Base-by-base conservation (phyloP, 129 eudicot species). In the Chrysanthemum lavandulifolium region DNA sequence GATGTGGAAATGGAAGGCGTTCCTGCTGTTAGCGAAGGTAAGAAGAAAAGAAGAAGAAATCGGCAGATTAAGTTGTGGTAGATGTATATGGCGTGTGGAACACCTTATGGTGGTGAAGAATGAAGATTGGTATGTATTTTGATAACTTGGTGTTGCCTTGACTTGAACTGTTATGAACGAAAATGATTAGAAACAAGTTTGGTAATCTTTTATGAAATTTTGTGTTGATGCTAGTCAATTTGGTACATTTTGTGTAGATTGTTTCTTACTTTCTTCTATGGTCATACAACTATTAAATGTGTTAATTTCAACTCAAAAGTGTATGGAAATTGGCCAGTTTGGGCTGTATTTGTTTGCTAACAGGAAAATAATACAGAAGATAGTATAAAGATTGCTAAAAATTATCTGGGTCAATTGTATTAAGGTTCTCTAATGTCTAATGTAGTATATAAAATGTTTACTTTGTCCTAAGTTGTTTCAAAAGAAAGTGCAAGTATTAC, bases 1-100 rank as follows among this genome's bases (percentile, higher is more conserved):
- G 88, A 82, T 43, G 86, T 79, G 9, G 82, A 58, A 47, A 65
- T 11, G 18, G 90, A 78, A 33, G 86, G 72, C 10, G 67, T 48
- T 54, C 48, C 81, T 3, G 80, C 65, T 58, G 81, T 72, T 3
- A 81, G 80, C 52, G 91, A 82, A 77, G 84, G 81, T 1, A 81
- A 83, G 75, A 89, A 83, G 89, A 84, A 84, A 88, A 82, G 80
- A 82, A 82, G 74, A 80, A 76, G 75, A 75, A 75, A 67, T 65
- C 73, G 2, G 21, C 31, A n/a, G 76, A 72, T 47, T 43, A 49
- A 10, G 19, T 61, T 27, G 66, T 61, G 66, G 40, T 27, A 2
- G 47, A 61, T 61, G 66, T 61, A 61, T 2, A 60, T 60, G 43
- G 25, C n/a, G 2, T 60, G 65, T 23, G 18, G 29, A 11, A 60